A percentile compares a stretch with the other conserved stretches of the same genome.
Evolutionary conservation across 129 eudicot genomes (phyloP).

Genomic region (Artemisia argyi): DNA sequence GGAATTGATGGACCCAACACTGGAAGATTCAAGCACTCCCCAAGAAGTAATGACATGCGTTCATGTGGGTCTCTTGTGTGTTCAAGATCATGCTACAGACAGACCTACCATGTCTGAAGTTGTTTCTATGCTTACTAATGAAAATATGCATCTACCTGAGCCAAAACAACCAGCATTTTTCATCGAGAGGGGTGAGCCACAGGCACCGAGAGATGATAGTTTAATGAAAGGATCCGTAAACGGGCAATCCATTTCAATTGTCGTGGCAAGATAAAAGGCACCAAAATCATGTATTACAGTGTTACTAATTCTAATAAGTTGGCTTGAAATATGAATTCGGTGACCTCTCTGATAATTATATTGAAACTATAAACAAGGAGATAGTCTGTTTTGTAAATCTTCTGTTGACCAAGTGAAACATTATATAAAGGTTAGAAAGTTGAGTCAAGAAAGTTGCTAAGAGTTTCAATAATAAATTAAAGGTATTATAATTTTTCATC

Average conservation of each 20-base stretch:
- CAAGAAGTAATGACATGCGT: constrained; percentile 27
- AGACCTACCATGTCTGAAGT: constrained; percentile 30
- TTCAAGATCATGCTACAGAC: constrained; percentile 16
- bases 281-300: no score
- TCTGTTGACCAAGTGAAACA: no score
- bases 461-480: no score
- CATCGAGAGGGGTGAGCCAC: constrained; percentile 14
- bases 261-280: constrained; percentile 20
- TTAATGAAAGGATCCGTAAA: constrained; percentile 8
- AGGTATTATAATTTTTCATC: no score
- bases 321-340: no score
- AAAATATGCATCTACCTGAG: constrained; percentile 20
- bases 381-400: no score
- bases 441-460: no score
- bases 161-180: constrained; percentile 49
- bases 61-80: constrained; percentile 39
- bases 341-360: no score
- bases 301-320: no score
- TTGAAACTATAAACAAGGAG: no score
- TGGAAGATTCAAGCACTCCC: constrained; percentile 20
- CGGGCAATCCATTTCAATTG: constrained; percentile 30
- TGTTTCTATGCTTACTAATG: constrained; percentile 29
- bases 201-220: neutral
- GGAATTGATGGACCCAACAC: constrained; percentile 26
- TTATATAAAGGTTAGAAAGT: no score